These are phyloP conservation scores for Septoria linicola DNA, from an alignment of 2,329 filamentous ascomycete genomes.

Conservation along the genomic window DNA sequence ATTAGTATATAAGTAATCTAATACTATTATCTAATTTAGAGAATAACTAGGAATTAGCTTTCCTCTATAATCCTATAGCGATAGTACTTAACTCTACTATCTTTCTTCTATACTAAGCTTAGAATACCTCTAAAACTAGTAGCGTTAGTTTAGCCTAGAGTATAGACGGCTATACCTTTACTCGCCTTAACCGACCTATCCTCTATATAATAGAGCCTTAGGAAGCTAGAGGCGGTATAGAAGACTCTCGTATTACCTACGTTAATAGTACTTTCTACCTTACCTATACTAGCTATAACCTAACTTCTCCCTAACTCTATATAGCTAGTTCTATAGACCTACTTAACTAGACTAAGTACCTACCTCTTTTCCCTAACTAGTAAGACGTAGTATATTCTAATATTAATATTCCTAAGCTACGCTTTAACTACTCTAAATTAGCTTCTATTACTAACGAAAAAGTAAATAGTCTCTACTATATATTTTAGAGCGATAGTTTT, in stretches of 20 bases:
- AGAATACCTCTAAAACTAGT: conserved; percentile 37
- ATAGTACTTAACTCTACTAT: conserved; percentile 36
- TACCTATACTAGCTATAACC: conserved; percentile 41
- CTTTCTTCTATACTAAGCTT: conserved; percentile 41
- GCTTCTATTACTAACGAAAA: conserved; percentile 37
- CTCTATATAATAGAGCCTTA: conserved; percentile 38
- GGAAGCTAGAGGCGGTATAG: conserved; percentile 37
- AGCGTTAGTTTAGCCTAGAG: conserved; percentile 42
- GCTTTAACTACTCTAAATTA: conserved; percentile 29
- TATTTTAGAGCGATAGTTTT: conserved; percentile 39
- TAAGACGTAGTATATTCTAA: conserved; percentile 27
- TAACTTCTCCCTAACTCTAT: conserved; percentile 37
- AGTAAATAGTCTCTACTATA: conserved; percentile 37
- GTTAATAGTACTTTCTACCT: conserved; percentile 42
- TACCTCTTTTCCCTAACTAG: conserved; percentile 34
- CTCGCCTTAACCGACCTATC: conserved; percentile 37
- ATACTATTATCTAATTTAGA: conserved; percentile 26
- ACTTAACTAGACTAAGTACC: conserved; percentile 39
- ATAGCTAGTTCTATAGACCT: conserved; percentile 41
- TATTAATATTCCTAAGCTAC: conserved; percentile 23
- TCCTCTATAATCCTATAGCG: conserved; percentile 35
- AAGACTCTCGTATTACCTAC: conserved; percentile 41
- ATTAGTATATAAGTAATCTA: conserved; percentile 31
- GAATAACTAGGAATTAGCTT: conserved; percentile 34
- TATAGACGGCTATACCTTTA: conserved; percentile 39